phyloP scores from a whole-genome alignment of 2,329 filamentous ascomycete genomes.

The Sphaerostilbella broomeana region DNA sequence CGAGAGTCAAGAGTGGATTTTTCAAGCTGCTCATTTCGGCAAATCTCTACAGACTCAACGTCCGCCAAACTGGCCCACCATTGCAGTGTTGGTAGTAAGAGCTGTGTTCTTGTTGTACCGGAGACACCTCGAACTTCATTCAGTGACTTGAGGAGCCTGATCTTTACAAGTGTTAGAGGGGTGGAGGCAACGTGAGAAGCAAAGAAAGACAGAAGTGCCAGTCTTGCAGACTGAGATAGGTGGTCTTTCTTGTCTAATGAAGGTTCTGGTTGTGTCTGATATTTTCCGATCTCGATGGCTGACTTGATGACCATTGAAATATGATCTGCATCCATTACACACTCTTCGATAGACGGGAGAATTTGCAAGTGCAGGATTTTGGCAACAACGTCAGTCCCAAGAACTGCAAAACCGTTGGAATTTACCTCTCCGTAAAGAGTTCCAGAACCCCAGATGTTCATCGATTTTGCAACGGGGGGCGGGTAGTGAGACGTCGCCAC shows the following conservation, averaged over 20 bases:
- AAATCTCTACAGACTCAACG: constrained; percentile 41
- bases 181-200: constrained; percentile 64
- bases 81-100: constrained; percentile 68
- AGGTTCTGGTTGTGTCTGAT: constrained; percentile 25
- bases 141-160: constrained; percentile 63
- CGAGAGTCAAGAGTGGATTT: constrained; percentile 35
- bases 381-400: constrained; percentile 50
- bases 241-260: constrained; percentile 46
- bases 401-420: constrained; percentile 45
- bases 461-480: constrained; percentile 30
- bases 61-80: constrained; percentile 57
- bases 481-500: constrained; percentile 47
- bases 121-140: constrained; percentile 67
- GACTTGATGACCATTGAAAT: constrained; percentile 54
- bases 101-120: constrained; percentile 61
- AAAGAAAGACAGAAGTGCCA: constrained; percentile 63
- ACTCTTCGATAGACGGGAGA: constrained; percentile 77
- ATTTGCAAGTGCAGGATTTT: constrained; percentile 61
- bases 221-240: constrained; percentile 54
- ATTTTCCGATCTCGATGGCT: constrained; percentile 35
- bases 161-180: constrained; percentile 62
- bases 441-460: constrained; percentile 52
- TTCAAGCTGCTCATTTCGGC: constrained; percentile 35
- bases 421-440: constrained; percentile 54
- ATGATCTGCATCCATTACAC: constrained; percentile 69